Conservation (phyloP, 2,329 filamentous ascomycete genomes). For the Atkinsonella hypoxylon region DNA sequence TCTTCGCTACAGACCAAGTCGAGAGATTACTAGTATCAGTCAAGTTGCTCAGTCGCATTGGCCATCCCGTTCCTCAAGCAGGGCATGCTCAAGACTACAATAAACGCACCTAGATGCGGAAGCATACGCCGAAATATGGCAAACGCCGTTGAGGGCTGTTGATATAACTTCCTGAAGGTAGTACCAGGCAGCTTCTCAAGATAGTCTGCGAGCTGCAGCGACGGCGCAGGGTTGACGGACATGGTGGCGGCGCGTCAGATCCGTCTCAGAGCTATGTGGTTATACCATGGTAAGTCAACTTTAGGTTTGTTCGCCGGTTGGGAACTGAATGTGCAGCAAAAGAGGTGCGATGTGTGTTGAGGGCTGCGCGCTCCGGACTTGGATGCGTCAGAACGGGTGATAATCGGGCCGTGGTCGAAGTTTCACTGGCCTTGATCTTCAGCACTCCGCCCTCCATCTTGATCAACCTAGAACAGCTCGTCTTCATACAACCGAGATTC, state of each 20-base stretch:
- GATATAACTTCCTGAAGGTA: conserved; percentile 84
- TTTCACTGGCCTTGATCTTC: too few species aligned
- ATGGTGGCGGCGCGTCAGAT: conserved; percentile 24
- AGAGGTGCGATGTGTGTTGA: background rate
- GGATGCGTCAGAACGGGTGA: conserved; percentile 1
- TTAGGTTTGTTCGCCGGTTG: background rate
- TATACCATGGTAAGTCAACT: conserved; percentile 9
- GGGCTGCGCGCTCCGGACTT: too few species aligned
- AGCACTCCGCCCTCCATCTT: too few species aligned
- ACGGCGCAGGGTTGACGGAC: conserved; percentile 34
- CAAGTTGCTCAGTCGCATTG: background rate
- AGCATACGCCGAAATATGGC: conserved; percentile 97
- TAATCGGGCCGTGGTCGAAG: conserved; percentile 6
- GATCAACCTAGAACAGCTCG: too few species aligned
- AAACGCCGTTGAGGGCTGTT: conserved; percentile 87
- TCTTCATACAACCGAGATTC: too few species aligned
- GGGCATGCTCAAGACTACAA: background rate
- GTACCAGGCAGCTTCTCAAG: conserved; percentile 83
- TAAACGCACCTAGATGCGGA: conserved; percentile 63
- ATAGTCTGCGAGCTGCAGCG: conserved; percentile 67
- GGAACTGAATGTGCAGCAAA: background rate
- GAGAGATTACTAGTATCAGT: background rate
- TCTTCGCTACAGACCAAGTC: conserved; percentile 54
- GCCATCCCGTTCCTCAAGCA: too few species aligned
- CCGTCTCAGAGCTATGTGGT: conserved; percentile 12